phyloP scores from a whole-genome alignment of 164 flowering plant genomes.

The Berberis thunbergii region DNA sequence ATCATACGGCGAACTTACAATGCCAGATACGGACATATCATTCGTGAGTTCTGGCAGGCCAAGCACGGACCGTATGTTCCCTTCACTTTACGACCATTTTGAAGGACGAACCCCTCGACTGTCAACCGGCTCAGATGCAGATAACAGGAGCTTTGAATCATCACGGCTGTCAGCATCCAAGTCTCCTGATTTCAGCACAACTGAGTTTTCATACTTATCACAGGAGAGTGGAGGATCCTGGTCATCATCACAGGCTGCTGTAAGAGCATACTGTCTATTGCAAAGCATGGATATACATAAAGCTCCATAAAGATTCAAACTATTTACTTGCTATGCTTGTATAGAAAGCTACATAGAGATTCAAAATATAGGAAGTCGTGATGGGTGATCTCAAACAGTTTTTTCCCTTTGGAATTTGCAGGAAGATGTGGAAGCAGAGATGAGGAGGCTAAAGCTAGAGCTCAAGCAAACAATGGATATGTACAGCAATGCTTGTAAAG shows the following conservation, averaged over 20 bases:
- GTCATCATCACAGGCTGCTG: constrained; percentile 24
- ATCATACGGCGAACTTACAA: constrained; percentile 20
- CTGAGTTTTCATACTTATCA: constrained; percentile 18
- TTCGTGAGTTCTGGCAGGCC: constrained; percentile 58
- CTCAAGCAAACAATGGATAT: constrained; percentile 68
- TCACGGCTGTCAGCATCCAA: constrained; percentile 12
- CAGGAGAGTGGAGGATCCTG: constrained; percentile 18
- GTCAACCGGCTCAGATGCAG: constrained; percentile 25
- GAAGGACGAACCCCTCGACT: constrained; percentile 30
- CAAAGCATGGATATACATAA: not conserved
- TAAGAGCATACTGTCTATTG: constrained; percentile 7
- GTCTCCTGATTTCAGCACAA: constrained; percentile 13
- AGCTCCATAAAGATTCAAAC: not conserved
- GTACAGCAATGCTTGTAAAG: constrained; percentile 70
- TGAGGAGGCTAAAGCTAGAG: constrained; percentile 62
- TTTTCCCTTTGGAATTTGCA: constrained; percentile 9
- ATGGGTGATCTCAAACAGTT: not conserved
- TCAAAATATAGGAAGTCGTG: not conserved
- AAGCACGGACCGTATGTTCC: constrained; percentile 39
- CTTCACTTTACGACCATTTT: constrained; percentile 30
- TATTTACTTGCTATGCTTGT: no score
- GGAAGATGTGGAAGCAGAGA: constrained; percentile 62
- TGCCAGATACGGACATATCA: constrained; percentile 49
- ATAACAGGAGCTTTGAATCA: constrained; percentile 34
- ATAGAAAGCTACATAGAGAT: no score